phyloP scores from a whole-genome alignment of 768 basidiomycete genomes.

The Macrolepiota fuliginosa region DNA sequence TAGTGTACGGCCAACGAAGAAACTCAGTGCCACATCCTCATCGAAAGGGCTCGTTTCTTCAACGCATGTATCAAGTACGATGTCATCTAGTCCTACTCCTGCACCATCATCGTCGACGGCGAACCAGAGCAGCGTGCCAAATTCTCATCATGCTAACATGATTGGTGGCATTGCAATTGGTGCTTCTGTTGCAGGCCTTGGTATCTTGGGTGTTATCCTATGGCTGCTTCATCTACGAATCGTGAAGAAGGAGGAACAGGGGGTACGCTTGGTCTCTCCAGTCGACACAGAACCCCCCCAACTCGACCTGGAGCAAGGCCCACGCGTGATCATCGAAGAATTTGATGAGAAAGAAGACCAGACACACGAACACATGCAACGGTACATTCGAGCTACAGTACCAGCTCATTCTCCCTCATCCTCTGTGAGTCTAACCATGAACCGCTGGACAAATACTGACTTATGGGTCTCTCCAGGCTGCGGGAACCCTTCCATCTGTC shows the following conservation, averaged over 20 bases:
- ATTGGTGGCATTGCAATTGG: slow-evolving; percentile 1
- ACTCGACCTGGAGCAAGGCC: not conserved
- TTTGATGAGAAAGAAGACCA: not conserved
- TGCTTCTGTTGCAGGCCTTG: not conserved
- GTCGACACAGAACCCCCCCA: not conserved
- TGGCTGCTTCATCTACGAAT: not conserved
- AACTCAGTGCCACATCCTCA: not conserved
- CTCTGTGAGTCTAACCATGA: not conserved
- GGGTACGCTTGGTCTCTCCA: not conserved
- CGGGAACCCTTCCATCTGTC: not conserved
- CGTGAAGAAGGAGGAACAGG: not conserved
- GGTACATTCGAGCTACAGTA: not conserved
- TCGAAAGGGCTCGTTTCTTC: not conserved
- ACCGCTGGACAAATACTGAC: not conserved
- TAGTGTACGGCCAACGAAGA: not conserved
- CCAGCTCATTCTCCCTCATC: not conserved
- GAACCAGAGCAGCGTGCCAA: not conserved
- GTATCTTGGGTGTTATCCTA: not conserved
- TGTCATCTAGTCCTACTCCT: not conserved
- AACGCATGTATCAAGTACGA: not conserved
- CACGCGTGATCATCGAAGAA: not conserved
- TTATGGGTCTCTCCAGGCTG: not conserved
- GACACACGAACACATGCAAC: not conserved
- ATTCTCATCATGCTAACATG: not conserved
- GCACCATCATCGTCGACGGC: not conserved